Evolutionary conservation across 2,329 filamentous ascomycete species (phyloP).

Genomic region (Epichloe hybrida): DNA sequence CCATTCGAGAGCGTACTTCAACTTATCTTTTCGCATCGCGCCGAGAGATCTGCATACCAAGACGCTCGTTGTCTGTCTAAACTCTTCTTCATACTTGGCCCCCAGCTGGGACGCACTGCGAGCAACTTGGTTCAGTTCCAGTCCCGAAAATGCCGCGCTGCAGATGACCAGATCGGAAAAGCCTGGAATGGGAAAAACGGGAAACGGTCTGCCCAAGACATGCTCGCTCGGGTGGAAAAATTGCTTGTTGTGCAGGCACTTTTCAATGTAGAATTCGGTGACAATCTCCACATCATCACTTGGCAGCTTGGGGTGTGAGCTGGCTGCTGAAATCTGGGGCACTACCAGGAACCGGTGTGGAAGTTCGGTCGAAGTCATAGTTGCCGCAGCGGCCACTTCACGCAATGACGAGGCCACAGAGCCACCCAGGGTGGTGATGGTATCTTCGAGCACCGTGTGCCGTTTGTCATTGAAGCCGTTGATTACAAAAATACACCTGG

Average conservation of each 20-base stretch:
- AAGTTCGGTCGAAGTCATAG: conserved; percentile 13
- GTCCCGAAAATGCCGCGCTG: conserved; percentile 69
- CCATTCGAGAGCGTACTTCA: conserved; percentile 61
- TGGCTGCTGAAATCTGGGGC: conserved; percentile 35
- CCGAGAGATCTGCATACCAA: conserved; percentile 54
- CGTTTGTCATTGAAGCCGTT: conserved; percentile 43
- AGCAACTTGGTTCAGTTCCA: conserved; percentile 75
- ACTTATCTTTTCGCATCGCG: conserved; percentile 57
- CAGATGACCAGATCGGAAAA: conserved; percentile 62
- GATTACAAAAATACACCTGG: conserved; percentile 43
- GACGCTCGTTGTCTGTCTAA: conserved; percentile 59
- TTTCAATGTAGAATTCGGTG: conserved; percentile 90
- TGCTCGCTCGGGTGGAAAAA: conserved; percentile 57
- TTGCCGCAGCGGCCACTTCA: conserved; percentile 21
- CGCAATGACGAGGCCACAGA: conserved; percentile 28
- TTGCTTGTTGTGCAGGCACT: conserved; percentile 64
- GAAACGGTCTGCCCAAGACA: conserved; percentile 64
- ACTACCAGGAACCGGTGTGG: conserved; percentile 38
- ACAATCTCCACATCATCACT: conserved; percentile 38
- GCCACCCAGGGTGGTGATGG: conserved; percentile 35
- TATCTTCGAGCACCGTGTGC: conserved; percentile 32
- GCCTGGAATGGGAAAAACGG: conserved; percentile 52
- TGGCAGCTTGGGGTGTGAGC: conserved; percentile 26
- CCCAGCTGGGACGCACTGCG: conserved; percentile 66
- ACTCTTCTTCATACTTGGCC: conserved; percentile 65